These are phyloP conservation scores for Aaosphaeria pasadenensis DNA, from an alignment of 2,329 filamentous ascomycete species.

Conservation along the genomic window DNA sequence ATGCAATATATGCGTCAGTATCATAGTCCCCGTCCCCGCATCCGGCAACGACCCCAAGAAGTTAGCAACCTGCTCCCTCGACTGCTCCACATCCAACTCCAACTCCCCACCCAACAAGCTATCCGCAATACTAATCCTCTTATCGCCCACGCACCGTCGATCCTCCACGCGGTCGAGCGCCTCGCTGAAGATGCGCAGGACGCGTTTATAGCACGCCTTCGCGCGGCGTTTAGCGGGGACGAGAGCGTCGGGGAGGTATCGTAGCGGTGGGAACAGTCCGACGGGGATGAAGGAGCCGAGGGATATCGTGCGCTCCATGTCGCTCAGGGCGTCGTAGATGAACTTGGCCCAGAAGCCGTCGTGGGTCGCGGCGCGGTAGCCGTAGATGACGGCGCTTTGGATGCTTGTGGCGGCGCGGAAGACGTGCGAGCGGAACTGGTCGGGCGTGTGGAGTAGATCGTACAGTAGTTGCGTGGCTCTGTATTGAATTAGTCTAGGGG, in stretches of 20 bases:
- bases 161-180: neutral
- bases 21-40: conserved; percentile 8
- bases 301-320: conserved; percentile 2
- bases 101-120: conserved; percentile 4
- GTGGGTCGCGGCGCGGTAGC: conserved; percentile 5
- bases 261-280: conserved; percentile 9
- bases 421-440: conserved; percentile 7
- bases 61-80: conserved; percentile 1
- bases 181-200: neutral
- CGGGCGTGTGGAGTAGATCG: conserved; percentile 9
- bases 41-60: neutral
- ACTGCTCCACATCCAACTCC: conserved; percentile 3
- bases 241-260: conserved; percentile 7
- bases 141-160: neutral
- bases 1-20: conserved; percentile 4
- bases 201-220: conserved; percentile 1
- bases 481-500: neutral
- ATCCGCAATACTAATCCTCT: neutral
- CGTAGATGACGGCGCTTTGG: conserved; percentile 8
- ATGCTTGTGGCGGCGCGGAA: conserved; percentile 4
- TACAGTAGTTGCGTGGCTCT: conserved; percentile 5
- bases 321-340: neutral
- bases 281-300: conserved; percentile 6
- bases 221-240: conserved; percentile 5
- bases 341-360: conserved; percentile 10